These are phyloP conservation scores for Aspergillus sclerotialis DNA, from an alignment of 2,329 filamentous ascomycete species.

Conservation along the genomic window DNA sequence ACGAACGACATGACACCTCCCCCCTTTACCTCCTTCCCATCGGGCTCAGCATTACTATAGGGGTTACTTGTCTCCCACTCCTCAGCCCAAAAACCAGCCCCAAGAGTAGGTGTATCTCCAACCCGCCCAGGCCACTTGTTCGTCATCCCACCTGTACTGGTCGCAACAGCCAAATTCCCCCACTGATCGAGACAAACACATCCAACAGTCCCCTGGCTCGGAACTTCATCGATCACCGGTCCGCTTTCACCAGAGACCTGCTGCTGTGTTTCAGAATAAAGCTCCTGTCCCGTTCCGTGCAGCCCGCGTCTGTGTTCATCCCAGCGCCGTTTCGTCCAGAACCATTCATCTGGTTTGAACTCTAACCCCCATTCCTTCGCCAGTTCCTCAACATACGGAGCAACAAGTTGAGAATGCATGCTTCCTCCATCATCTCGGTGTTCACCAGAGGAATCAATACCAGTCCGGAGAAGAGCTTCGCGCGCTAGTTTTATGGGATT, in stretches of 20 bases:
- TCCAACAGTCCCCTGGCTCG: constrained; percentile 74
- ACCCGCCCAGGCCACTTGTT: constrained; percentile 83
- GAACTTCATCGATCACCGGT: constrained; percentile 29
- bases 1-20: neutral
- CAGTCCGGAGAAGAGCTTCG: constrained; percentile 55
- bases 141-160: constrained; percentile 69
- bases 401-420: constrained; percentile 62
- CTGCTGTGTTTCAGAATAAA: too few relatives aligned
- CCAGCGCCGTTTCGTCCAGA: constrained; percentile 72
- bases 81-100: constrained; percentile 86
- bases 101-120: constrained; percentile 77
- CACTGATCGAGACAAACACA: constrained; percentile 73
- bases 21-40: neutral
- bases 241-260: constrained; percentile 8
- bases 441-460: constrained; percentile 53
- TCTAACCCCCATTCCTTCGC: constrained; percentile 58
- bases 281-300: constrained; percentile 18
- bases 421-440: constrained; percentile 29
- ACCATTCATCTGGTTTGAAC: constrained; percentile 63
- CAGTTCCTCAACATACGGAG: constrained; percentile 60
- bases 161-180: constrained; percentile 63
- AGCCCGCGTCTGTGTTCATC: constrained; percentile 64
- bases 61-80: constrained; percentile 52
- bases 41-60: neutral
- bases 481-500: constrained; percentile 72